Evolutionary conservation across 2,329 filamentous ascomycete species (phyloP).

Genomic region (Colletotrichum magnum): DNA sequence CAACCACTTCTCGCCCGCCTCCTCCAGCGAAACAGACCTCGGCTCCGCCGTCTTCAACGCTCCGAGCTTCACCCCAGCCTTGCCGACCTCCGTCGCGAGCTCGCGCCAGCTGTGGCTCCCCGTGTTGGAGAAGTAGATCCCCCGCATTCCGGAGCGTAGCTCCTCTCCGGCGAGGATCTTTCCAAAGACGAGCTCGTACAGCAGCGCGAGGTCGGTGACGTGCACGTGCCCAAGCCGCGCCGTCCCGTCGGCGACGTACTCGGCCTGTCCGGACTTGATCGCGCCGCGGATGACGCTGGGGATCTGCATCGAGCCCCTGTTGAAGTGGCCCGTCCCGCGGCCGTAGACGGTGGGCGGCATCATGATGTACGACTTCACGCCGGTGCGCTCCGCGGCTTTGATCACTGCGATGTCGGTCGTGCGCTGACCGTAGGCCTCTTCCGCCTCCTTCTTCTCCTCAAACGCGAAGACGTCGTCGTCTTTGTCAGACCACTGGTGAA

Average conservation of each 20-base stretch:
- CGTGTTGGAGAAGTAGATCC: constrained; percentile 59
- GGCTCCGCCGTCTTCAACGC: constrained; percentile 45
- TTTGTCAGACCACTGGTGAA: constrained; percentile 56
- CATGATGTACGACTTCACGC: constrained; percentile 61
- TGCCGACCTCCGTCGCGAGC: constrained; percentile 52
- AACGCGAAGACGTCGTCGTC: constrained; percentile 61
- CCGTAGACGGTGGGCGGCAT: constrained; percentile 65
- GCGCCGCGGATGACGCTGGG: constrained; percentile 50
- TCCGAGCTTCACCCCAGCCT: constrained; percentile 49
- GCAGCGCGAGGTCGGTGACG: constrained; percentile 56
- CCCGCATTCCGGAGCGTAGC: constrained; percentile 53
- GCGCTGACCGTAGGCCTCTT: constrained; percentile 57
- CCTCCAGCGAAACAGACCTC: constrained; percentile 23
- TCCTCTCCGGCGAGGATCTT: constrained; percentile 49
- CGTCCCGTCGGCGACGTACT: constrained; percentile 53
- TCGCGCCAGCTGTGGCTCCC: constrained; percentile 57
- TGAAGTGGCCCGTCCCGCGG: constrained; percentile 57
- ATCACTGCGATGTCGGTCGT: constrained; percentile 60
- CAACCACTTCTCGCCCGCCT: constrained; percentile 10
- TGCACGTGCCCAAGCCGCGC: constrained; percentile 60
- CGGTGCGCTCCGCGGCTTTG: constrained; percentile 52
- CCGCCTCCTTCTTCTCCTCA: constrained; percentile 53
- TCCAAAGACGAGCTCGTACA: constrained; percentile 56
- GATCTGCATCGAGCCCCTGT: constrained; percentile 55
- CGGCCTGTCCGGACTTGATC: constrained; percentile 43